Conservation (phyloP, 495 filamentous ascomycete genomes). For the Neurospora sp. region DNA sequence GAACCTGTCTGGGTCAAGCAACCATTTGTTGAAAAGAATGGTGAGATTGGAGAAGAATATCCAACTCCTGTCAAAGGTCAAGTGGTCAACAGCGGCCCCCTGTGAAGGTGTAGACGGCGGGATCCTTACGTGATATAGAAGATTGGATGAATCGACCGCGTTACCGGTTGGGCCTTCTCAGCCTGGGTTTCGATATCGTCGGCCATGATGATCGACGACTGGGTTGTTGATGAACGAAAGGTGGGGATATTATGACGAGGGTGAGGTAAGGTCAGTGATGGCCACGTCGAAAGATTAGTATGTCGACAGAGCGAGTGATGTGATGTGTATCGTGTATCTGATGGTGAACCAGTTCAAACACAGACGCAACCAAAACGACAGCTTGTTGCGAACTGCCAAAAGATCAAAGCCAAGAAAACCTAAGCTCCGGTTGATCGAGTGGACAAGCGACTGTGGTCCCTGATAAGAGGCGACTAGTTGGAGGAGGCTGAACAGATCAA, state of each 20-base stretch:
- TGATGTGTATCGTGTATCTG: background rate
- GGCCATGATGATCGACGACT: constrained; percentile 4
- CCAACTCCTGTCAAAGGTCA: constrained; percentile 52
- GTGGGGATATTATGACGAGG: background rate
- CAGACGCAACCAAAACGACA: background rate
- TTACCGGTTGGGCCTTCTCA: constrained; percentile 11
- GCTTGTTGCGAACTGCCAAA: background rate
- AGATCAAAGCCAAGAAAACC: background rate
- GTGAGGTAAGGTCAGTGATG: background rate
- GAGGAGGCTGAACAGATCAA: too few relatives aligned
- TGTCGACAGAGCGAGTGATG: background rate
- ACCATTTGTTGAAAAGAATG: constrained; percentile 93
- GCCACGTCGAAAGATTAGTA: background rate
- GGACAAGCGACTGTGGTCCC: background rate
- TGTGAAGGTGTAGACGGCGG: background rate
- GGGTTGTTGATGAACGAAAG: background rate
- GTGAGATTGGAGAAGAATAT: constrained; percentile 79
- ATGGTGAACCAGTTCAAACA: background rate
- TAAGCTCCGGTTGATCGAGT: background rate
- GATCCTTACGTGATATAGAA: constrained; percentile 15
- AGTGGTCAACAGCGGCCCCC: background rate
- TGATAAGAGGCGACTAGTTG: background rate
- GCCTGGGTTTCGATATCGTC: constrained; percentile 15
- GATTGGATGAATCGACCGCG: constrained; percentile 8
- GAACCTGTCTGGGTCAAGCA: constrained; percentile 66